Conservation (phyloP, 768 basidiomycete genomes). For the Tephrocybe sp. region DNA sequence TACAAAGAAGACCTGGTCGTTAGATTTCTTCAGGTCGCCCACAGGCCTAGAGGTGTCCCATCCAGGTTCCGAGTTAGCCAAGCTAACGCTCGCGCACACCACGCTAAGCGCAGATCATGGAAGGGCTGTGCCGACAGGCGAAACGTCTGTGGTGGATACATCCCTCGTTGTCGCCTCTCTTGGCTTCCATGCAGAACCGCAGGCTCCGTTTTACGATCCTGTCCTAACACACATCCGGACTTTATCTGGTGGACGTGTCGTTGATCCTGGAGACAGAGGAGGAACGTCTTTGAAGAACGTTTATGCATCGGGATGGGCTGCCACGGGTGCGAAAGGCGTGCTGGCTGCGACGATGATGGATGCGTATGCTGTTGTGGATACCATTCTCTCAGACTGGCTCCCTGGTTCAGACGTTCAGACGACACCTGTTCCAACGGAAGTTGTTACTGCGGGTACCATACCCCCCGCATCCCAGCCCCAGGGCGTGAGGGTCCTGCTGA, state of each 20-base stretch:
- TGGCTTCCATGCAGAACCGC: slow-evolving; percentile 78
- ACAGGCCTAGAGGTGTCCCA: slow-evolving; percentile 37
- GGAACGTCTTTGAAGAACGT: slow-evolving; percentile 50
- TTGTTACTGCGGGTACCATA: slow-evolving; percentile 6
- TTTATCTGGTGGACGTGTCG: slow-evolving; percentile 39
- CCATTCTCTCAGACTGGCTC: slow-evolving; percentile 60
- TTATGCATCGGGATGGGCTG: slow-evolving; percentile 96
- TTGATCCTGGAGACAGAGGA: slow-evolving; percentile 32
- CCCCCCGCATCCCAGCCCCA: not conserved
- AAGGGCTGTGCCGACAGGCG: slow-evolving; percentile 56
- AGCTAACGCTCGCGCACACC: slow-evolving; percentile 64
- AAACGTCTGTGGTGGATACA: slow-evolving; percentile 52
- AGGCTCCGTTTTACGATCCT: slow-evolving; percentile 58
- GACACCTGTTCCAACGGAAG: slow-evolving; percentile 3
- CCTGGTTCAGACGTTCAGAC: slow-evolving; percentile 7
- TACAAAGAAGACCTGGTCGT: slow-evolving; percentile 70
- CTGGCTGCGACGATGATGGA: slow-evolving; percentile 93
- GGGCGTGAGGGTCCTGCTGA: slow-evolving; percentile 27
- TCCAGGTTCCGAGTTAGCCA: slow-evolving; percentile 22
- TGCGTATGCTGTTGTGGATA: slow-evolving; percentile 77
- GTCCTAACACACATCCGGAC: slow-evolving; percentile 57
- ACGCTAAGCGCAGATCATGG: slow-evolving; percentile 46
- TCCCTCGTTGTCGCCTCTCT: slow-evolving; percentile 86
- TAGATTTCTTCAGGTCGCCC: slow-evolving; percentile 82
- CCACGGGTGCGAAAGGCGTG: slow-evolving; percentile 88